Base-by-base conservation (phyloP, 345 rosid species). In the Pistacia atlantica region DNA sequence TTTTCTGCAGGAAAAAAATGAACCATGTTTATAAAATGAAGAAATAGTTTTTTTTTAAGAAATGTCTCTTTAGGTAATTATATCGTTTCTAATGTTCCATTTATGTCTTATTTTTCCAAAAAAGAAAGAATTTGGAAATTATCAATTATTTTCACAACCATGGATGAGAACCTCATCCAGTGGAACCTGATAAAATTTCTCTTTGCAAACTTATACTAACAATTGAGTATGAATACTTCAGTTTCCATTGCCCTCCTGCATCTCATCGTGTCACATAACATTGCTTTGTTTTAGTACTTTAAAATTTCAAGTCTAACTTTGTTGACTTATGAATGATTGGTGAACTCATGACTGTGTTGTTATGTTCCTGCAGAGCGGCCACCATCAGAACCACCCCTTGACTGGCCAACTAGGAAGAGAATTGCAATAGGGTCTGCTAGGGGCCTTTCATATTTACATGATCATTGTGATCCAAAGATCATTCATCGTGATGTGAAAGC, bases 401-500 rank as follows among this genome's bases (percentile, higher is more conserved):
- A 69, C 54, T 79, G 82, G 82, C 46, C 75, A 74, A 65, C 48
- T 14, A 52, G 82, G 58, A 74, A 74, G 71, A 63, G 65, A 74
- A 79, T 79, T 35, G 71, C 82, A 17, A 45, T 79, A 16, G 82
- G 82, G 25, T 61, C 75, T 35, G 78, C 82, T 5, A 75, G 78
- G 55, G 82, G 82, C 13, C 78, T 79, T 22, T 69, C 75, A 0
- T 79, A 74, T 56, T 79, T 79, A 51, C 82, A 79, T 9, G 78
- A 79, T 33, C 82, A 79, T 45, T 79, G 82, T 13, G 71, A 74
- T 28, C 75, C 82, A 10, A 79, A 74, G 75, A 79, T 79, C 72
- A 79, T 79, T 69, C 82, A 79, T 52, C 75, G 78, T 25, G 82
- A 79, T 45, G 75, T 79, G 63, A 79, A 79, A 79, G 78, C 75